phyloP scores from a whole-genome alignment of 2,329 filamentous ascomycete species.

The Penicillium sp. region DNA sequence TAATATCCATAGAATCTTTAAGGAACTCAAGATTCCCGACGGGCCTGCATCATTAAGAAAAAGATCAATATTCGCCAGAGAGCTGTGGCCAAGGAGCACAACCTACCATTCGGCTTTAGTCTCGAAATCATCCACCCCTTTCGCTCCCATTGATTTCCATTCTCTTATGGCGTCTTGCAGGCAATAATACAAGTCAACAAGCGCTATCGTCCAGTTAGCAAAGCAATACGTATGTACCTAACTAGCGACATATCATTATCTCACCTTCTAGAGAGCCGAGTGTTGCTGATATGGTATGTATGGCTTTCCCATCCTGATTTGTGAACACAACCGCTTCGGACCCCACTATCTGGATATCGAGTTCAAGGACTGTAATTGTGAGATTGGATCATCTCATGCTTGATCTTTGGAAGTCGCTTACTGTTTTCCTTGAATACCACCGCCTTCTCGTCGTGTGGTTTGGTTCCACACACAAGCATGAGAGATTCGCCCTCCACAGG shows the following conservation, averaged over 20 bases:
- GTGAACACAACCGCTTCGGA: neutral
- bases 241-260: neutral
- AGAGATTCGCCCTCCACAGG: neutral
- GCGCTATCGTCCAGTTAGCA: neutral
- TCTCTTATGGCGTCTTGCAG: neutral
- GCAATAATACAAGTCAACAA: neutral
- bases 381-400: neutral
- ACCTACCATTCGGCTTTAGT: neutral
- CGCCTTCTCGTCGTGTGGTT: neutral
- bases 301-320: neutral
- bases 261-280: neutral
- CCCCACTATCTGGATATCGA: neutral
- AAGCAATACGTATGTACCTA: neutral
- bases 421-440: neutral
- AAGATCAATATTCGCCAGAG: neutral
- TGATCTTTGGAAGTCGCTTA: neutral
- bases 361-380: neutral
- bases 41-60: neutral
- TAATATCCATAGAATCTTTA: neutral
- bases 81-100: neutral
- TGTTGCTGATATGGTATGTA: neutral
- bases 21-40: neutral
- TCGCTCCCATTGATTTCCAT: neutral
- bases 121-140: neutral
- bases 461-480: neutral